Percentiles rank a stretch among this genome's conserved stretches.
phyloP scores from a whole-genome alignment of 2,329 filamentous ascomycete species.

The Paracorniculantispora psalliotae region DNA sequence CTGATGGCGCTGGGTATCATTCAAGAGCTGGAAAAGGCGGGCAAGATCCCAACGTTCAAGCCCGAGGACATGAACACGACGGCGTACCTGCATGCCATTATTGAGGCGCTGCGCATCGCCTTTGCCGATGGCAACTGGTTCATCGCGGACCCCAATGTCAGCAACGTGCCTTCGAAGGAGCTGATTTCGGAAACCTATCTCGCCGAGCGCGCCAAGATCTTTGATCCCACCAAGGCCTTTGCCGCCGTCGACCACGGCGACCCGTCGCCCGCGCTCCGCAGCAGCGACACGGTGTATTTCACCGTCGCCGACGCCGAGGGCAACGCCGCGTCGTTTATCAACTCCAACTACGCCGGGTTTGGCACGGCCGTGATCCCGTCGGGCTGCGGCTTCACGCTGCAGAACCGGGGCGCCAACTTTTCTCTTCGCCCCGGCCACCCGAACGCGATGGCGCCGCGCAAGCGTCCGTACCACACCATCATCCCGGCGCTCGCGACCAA shows the following conservation, averaged over 20 bases:
- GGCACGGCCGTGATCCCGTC: conserved; percentile 80
- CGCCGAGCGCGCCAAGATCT: conserved; percentile 58
- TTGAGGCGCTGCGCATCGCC: conserved; percentile 82
- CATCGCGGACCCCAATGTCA: conserved; percentile 74
- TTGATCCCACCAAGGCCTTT: conserved; percentile 55
- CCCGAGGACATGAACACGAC: conserved; percentile 74
- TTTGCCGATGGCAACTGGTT: conserved; percentile 91
- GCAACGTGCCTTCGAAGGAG: conserved; percentile 62
- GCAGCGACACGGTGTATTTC: conserved; percentile 94
- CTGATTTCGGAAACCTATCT: conserved; percentile 73
- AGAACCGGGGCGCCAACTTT: conserved; percentile 91
- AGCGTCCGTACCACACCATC: conserved; percentile 95
- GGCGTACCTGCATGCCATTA: conserved; percentile 76
- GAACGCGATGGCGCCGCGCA: conserved; percentile 73
- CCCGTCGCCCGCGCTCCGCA: conserved; percentile 65
- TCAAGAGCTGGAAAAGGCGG: conserved; percentile 72
- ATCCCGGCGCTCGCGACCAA: conserved; percentile 91
- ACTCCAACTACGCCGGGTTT: conserved; percentile 87
- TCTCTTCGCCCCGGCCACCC: conserved; percentile 66
- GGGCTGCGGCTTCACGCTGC: conserved; percentile 86
- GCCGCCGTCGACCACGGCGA: conserved; percentile 59
- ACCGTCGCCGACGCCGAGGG: conserved; percentile 74
- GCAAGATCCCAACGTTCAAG: conserved; percentile 67
- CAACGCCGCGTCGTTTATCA: conserved; percentile 95
- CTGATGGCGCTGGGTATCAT: conserved; percentile 92